Evolutionary conservation across 495 filamentous ascomycete species (phyloP).

Genomic region (Aspergillus sparsus): DNA sequence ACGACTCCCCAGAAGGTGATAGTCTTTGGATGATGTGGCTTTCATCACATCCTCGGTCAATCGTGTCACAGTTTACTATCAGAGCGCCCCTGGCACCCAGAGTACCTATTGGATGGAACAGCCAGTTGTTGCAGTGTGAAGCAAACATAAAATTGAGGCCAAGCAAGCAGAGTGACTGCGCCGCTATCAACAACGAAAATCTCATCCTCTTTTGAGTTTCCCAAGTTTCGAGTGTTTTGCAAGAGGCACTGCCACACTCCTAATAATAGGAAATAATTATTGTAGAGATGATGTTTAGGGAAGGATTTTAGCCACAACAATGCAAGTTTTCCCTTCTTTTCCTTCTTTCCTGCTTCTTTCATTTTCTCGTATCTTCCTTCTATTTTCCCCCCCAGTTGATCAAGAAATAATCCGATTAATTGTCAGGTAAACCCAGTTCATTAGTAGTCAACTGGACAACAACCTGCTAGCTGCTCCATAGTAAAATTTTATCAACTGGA

Average conservation of each 20-base stretch:
- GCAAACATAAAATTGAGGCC: too few relatives aligned
- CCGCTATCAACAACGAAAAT: neutral
- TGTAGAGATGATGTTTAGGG: neutral
- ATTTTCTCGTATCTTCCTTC: neutral
- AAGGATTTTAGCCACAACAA: too few relatives aligned
- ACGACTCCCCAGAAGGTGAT: slow-evolving; percentile 2
- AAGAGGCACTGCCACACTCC: slow-evolving; percentile 15
- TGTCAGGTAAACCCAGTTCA: too few relatives aligned
- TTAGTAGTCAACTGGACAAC: too few relatives aligned
- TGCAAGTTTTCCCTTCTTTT: neutral
- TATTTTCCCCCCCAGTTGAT: neutral
- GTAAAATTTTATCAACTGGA: too few relatives aligned
- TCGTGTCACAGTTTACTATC: slow-evolving; percentile 28
- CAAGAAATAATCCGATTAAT: too few relatives aligned
- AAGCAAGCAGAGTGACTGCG: neutral
- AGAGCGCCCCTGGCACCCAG: neutral
- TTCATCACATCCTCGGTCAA: slow-evolving; percentile 27
- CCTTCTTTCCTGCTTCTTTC: neutral
- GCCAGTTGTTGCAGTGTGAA: too few relatives aligned
- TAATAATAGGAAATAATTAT: slow-evolving; percentile 6
- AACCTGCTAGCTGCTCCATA: too few relatives aligned
- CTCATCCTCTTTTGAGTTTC: neutral
- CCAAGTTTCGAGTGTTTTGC: neutral
- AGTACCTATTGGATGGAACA: too few relatives aligned
- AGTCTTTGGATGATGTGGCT: slow-evolving; percentile 30